phyloP scores from a whole-genome alignment of 352 stramenopile species.

The Phytophthora tubulina region DNA sequence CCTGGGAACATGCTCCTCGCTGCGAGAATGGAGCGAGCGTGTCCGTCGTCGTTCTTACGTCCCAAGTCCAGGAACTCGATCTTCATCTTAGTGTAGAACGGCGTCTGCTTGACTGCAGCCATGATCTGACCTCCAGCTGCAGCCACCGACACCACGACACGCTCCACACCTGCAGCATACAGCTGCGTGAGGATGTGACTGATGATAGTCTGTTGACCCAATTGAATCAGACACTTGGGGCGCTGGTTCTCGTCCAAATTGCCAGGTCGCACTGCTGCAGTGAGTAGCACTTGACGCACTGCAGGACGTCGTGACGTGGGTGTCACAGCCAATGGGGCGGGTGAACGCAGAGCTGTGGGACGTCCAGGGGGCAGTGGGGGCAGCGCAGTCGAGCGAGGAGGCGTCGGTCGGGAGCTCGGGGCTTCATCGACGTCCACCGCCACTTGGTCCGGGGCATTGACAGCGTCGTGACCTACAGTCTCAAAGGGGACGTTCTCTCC shows the following conservation, averaged over 20 bases:
- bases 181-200: slow-evolving; percentile 83
- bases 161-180: slow-evolving; percentile 75
- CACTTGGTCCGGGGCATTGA: slow-evolving; percentile 20
- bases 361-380: slow-evolving; percentile 33
- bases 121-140: slow-evolving; percentile 70
- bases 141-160: slow-evolving; percentile 82
- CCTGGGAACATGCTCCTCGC: slow-evolving; percentile 71
- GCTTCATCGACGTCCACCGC: slow-evolving; percentile 22
- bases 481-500: slow-evolving; percentile 82
- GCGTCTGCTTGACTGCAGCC: slow-evolving; percentile 67
- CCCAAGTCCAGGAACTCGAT: slow-evolving; percentile 88
- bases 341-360: slow-evolving; percentile 25
- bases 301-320: slow-evolving; percentile 27
- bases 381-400: slow-evolving; percentile 23
- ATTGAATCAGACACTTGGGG: slow-evolving; percentile 80
- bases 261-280: slow-evolving; percentile 61
- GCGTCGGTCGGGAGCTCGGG: not conserved
- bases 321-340: slow-evolving; percentile 27
- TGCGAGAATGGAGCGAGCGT: slow-evolving; percentile 78
- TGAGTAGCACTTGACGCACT: slow-evolving; percentile 73
- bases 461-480: slow-evolving; percentile 57
- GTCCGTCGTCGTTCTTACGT: slow-evolving; percentile 67
- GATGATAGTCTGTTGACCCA: slow-evolving; percentile 81
- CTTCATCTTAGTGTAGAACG: slow-evolving; percentile 80
- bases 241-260: slow-evolving; percentile 63